phyloP scores from a whole-genome alignment of 768 basidiomycete species.

The Kwoniella dendrophila region DNA sequence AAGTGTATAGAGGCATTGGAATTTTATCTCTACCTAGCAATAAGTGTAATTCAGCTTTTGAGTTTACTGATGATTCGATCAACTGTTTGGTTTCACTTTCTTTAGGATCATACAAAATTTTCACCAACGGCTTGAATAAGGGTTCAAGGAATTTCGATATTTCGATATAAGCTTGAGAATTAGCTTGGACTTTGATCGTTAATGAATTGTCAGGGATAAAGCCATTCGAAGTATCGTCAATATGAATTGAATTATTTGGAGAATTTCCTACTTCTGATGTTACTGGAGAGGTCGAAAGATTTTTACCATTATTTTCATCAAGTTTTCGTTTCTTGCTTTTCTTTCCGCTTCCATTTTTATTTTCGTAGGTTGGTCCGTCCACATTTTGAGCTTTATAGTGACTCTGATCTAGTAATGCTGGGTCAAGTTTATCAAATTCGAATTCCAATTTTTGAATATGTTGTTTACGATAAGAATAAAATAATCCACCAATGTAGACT shows the following conservation, averaged over 20 bases:
- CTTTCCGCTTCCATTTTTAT: no score
- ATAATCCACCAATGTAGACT: slow-evolving; percentile 14
- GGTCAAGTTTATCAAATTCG: not conserved
- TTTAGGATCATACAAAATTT: not conserved
- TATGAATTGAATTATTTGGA: no score
- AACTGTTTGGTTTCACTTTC: not conserved
- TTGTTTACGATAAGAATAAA: not conserved
- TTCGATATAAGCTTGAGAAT: not conserved
- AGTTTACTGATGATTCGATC: not conserved
- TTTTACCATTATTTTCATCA: no score
- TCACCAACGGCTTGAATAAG: not conserved
- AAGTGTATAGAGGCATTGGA: not conserved
- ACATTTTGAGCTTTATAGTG: no score
- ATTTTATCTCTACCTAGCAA: slow-evolving; percentile 4
- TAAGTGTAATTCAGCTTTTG: slow-evolving; percentile 8
- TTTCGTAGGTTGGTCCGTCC: no score
- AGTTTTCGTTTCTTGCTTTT: no score
- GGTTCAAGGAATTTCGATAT: slow-evolving; percentile 2
- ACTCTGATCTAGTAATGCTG: not conserved
- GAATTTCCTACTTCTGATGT: no score
- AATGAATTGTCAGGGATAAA: no score
- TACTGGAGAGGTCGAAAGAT: no score
- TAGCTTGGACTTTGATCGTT: not conserved
- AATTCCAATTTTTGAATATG: not conserved
- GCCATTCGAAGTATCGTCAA: no score